Evolutionary conservation across 73 alveolate genomes (phyloP), one percentile per base, ranked within the genome.

Genomic region (Tetrahymena malaccensis): DNA sequence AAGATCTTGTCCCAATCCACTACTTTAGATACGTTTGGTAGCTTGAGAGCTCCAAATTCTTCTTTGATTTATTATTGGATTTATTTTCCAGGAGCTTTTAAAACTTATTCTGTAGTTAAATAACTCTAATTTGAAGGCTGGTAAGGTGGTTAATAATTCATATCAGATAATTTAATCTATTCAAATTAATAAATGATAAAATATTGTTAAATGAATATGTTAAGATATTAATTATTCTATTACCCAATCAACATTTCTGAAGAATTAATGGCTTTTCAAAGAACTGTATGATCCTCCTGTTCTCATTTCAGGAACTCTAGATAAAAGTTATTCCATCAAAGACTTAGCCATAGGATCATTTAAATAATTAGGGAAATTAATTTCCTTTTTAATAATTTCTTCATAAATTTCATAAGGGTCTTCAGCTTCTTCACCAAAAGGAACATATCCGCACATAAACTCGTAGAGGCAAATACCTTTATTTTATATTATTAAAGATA

Each of bases 221-320:
- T 0, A 70, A 22, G 7, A 0, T 8, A 70, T 27, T 27, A 31
- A 6, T 22, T 56, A 56, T 22, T 56, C 15, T 10, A 10, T 56
- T 70, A 70, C 89, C 89, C 89, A 94, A 94, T 94, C 96, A 84
- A 94, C 93, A 89, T 94, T 94, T 85, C 94, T 94, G 55, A 95
- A 95, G 95, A 94, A 95, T 22, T 85, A 43, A 85, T 95, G 93
- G 34, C 95, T 95, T 31, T 95, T 95, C 15, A 95, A 89, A 11
- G 97, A 85, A 35, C 95, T 43, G 85, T 95, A 95, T 9, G 95
- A 89, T 21, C 94, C 95, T 37, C 97, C 97, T 44, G 94, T 55
- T 55, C 97, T 89, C 40, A 58, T 44, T 95, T 95, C 97, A 50
- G 97, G 97, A 40, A 43, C 38, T 89, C 89, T 95, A 11, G 84